Evolutionary conservation across 2,329 filamentous ascomycete species (phyloP).

Genomic region (Aureobasidium sp.): DNA sequence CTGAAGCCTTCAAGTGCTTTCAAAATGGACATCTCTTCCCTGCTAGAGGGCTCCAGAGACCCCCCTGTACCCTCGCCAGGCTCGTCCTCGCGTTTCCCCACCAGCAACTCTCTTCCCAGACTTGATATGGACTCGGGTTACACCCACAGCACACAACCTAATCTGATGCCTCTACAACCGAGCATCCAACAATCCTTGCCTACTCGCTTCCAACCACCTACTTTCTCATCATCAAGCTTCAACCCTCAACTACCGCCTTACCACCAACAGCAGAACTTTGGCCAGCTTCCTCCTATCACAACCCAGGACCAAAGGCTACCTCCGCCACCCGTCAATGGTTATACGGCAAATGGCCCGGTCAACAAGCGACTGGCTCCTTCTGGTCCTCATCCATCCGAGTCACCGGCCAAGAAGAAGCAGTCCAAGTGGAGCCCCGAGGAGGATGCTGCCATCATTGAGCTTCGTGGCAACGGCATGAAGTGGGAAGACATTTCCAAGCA

Average conservation of each 20-base stretch:
- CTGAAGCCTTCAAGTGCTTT: slow-evolving; percentile 44
- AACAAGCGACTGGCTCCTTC: slow-evolving; percentile 38
- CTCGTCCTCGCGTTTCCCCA: slow-evolving; percentile 31
- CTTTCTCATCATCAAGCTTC: slow-evolving; percentile 14
- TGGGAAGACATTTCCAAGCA: slow-evolving; percentile 97
- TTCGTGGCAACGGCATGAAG: slow-evolving; percentile 88
- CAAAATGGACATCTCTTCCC: slow-evolving; percentile 92
- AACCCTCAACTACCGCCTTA: slow-evolving; percentile 25
- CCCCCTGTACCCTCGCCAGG: slow-evolving; percentile 60
- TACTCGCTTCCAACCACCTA: slow-evolving; percentile 8
- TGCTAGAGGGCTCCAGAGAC: slow-evolving; percentile 60
- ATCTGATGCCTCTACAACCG: slow-evolving; percentile 8
- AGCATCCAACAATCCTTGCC: slow-evolving; percentile 3
- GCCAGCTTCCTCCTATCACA: slow-evolving; percentile 9
- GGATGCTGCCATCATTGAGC: slow-evolving; percentile 86
- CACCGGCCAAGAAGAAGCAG: slow-evolving; percentile 86
- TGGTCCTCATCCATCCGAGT: slow-evolving; percentile 44
- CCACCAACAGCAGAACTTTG: slow-evolving; percentile 19
- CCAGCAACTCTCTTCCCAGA: slow-evolving; percentile 12
- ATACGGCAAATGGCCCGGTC: not conserved
- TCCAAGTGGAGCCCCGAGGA: slow-evolving; percentile 96
- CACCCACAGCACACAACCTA: not conserved
- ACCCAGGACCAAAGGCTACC: slow-evolving; percentile 17
- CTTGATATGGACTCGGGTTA: slow-evolving; percentile 4
- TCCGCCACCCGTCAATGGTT: slow-evolving; percentile 17